A percentile compares a stretch with the other conserved stretches of the same genome.
Conservation (phyloP, 805 yeast species). For the Ogataea salicorniae region DNA sequence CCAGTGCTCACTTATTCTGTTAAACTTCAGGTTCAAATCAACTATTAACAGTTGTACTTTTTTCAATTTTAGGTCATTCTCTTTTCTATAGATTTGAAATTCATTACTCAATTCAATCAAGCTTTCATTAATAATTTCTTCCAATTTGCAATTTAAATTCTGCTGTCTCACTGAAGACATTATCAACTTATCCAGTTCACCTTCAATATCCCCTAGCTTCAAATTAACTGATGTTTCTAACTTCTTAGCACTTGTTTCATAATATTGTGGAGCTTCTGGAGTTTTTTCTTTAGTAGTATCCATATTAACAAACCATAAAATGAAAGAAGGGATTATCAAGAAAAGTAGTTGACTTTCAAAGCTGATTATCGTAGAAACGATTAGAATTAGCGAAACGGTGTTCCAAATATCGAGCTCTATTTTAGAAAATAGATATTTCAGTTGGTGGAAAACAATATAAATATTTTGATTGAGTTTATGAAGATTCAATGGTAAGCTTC, state of each 20-base stretch:
- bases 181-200: slow-evolving; percentile 9
- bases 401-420: slow-evolving; percentile 1
- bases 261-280: no score
- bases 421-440: not conserved
- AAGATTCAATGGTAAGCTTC: not conserved
- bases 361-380: slow-evolving; percentile 10
- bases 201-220: slow-evolving; percentile 9
- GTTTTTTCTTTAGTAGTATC: not conserved
- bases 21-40: no score
- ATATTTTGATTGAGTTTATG: not conserved
- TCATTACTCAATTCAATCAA: no score
- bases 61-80: slow-evolving; percentile 8
- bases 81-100: slow-evolving; percentile 4
- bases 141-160: not conserved
- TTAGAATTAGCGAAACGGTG: slow-evolving; percentile 10
- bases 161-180: slow-evolving; percentile 8
- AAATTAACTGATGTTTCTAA: not conserved
- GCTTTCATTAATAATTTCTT: slow-evolving; percentile 5
- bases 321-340: slow-evolving; percentile 7
- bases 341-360: slow-evolving; percentile 10
- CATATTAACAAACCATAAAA: not conserved
- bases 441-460: not conserved
- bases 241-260: no score
- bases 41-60: not conserved
- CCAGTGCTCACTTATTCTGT: not conserved